A percentile compares a stretch with the other conserved stretches of the same genome.
Evolutionary conservation across 1,284 basidiomycete genomes (phyloP).

Genomic region (Leccinum insolens): DNA sequence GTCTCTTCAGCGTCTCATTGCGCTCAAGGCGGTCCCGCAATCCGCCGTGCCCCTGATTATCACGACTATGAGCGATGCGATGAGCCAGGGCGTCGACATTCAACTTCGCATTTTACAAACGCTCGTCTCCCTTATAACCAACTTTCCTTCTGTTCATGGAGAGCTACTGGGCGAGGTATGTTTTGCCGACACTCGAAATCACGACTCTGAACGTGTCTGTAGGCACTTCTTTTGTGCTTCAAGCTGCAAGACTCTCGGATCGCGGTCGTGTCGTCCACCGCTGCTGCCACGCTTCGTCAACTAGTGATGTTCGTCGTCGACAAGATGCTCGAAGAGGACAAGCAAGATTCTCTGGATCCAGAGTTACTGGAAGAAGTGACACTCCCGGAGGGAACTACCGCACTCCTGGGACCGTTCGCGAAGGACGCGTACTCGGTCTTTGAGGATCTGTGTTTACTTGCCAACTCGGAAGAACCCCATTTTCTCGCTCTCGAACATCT

Average conservation of each 20-base stretch:
- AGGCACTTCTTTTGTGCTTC: constrained; percentile 93
- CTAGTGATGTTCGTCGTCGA: constrained; percentile 98
- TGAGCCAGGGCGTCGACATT: constrained; percentile 93
- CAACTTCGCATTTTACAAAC: constrained; percentile 92
- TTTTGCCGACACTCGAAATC: constrained; percentile 11
- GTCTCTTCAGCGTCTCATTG: constrained; percentile 89
- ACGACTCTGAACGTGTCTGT: constrained; percentile 4
- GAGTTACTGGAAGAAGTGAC: constrained; percentile 45
- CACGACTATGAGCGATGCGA: constrained; percentile 79
- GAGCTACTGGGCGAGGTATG: constrained; percentile 78
- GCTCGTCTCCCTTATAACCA: constrained; percentile 86
- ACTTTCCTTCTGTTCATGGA: constrained; percentile 82
- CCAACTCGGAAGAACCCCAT: constrained; percentile 80
- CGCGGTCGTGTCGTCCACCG: constrained; percentile 95
- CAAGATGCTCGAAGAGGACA: constrained; percentile 86
- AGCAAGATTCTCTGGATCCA: constrained; percentile 37
- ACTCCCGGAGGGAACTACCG: constrained; percentile 66
- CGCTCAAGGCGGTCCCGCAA: constrained; percentile 84
- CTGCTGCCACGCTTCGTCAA: constrained; percentile 94
- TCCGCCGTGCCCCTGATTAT: constrained; percentile 80
- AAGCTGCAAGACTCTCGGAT: constrained; percentile 94
- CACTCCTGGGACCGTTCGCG: constrained; percentile 75
- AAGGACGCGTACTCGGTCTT: constrained; percentile 89
- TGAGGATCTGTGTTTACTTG: constrained; percentile 85
- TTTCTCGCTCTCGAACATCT: constrained; percentile 87